Percentiles rank a stretch among this genome's conserved stretches.
Conservation (phyloP, 306 rosid genomes). For the Vicia faba region DNA sequence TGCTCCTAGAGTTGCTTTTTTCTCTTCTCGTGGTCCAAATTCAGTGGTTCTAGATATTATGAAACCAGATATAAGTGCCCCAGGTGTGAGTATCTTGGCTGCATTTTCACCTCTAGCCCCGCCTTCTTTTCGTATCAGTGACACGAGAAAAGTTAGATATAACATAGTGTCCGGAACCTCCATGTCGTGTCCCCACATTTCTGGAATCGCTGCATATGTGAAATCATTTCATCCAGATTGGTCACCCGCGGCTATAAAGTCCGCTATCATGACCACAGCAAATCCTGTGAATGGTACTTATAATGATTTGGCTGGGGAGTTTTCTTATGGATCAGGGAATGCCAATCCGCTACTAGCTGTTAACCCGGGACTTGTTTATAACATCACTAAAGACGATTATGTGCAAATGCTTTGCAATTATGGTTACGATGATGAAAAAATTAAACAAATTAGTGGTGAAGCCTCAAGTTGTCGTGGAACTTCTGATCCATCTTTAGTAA, state of each 20-base stretch:
- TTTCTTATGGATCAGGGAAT: conserved; percentile 16
- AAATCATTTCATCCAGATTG: conserved; percentile 12
- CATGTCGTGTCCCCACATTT: conserved; percentile 18
- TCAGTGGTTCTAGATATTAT: background rate
- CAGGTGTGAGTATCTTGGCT: conserved; percentile 15
- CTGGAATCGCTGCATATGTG: conserved; percentile 17
- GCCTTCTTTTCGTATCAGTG: accelerated
- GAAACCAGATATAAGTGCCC: conserved; percentile 29
- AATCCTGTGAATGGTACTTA: background rate
- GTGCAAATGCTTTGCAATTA: conserved; percentile 8
- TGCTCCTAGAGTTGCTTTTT: background rate
- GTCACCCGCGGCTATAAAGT: background rate
- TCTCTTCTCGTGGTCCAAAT: conserved; percentile 29
- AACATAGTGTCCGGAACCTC: conserved; percentile 2
- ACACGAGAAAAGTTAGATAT: background rate
- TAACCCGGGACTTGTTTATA: conserved; percentile 24
- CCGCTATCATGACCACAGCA: background rate
- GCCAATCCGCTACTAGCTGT: background rate
- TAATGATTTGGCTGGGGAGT: background rate
- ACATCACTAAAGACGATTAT: background rate
- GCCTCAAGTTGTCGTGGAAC: background rate
- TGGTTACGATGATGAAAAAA: background rate
- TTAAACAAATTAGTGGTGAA: background rate
- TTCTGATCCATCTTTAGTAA: background rate
- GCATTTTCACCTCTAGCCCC: background rate